Conservation (phyloP, 257 asterid species). For the Solanum appendiculatum region DNA sequence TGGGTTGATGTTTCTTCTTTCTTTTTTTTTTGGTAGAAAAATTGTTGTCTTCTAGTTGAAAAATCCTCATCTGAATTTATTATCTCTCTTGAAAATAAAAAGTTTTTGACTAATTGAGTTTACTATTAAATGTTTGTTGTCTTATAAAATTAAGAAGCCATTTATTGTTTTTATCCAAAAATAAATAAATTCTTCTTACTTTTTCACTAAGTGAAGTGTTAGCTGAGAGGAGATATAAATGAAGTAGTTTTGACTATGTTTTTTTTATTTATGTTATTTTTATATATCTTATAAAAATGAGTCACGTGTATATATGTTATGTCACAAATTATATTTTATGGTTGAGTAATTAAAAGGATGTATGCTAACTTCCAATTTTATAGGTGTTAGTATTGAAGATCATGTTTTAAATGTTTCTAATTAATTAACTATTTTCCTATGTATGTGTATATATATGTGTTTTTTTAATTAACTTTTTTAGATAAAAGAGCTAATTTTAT, state of each 20-base stretch:
- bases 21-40: no score
- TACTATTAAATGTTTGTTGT: neutral
- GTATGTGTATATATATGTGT: neutral
- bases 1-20: no score
- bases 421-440: neutral
- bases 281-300: neutral
- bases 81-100: neutral
- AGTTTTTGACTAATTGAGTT: neutral
- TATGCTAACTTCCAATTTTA: neutral
- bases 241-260: neutral
- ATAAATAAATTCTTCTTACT: neutral
- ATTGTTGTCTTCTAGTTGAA: neutral
- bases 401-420: neutral
- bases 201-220: neutral
- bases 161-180: neutral
- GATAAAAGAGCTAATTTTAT: neutral
- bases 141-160: neutral
- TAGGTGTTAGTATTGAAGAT: neutral
- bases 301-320: neutral
- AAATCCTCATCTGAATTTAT: neutral
- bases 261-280: neutral
- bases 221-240: neutral
- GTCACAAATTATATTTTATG: neutral
- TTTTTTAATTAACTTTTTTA: neutral
- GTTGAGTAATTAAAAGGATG: neutral